Evolutionary conservation across 129 eudicot genomes (phyloP).

Genomic region (Artemisia argyi): DNA sequence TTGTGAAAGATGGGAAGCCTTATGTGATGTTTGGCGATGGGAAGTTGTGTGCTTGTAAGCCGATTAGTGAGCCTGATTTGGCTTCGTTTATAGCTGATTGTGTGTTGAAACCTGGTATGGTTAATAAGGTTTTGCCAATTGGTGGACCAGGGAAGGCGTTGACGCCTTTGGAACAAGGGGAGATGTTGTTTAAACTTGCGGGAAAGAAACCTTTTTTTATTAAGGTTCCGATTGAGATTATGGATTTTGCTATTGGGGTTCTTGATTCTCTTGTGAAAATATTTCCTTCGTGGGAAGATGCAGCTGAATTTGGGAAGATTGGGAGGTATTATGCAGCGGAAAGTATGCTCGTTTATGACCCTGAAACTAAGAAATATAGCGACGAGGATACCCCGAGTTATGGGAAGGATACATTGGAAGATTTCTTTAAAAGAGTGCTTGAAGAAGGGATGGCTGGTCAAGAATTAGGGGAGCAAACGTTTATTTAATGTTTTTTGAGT

Average conservation of each 20-base stretch:
- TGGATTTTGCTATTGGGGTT: slow-evolving; percentile 89
- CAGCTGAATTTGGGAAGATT: slow-evolving; percentile 89
- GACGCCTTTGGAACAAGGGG: slow-evolving; percentile 98
- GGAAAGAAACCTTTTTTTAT: slow-evolving; percentile 81
- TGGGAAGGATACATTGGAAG: slow-evolving; percentile 89
- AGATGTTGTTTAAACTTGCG: slow-evolving; percentile 72
- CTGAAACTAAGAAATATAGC: slow-evolving; percentile 66
- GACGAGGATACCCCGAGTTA: slow-evolving; percentile 92
- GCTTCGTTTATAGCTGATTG: slow-evolving; percentile 91
- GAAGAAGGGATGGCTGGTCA: slow-evolving; percentile 95
- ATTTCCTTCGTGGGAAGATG: slow-evolving; percentile 87
- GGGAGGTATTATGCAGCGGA: slow-evolving; percentile 98
- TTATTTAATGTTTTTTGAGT: slow-evolving; percentile 36
- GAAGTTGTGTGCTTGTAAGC: slow-evolving; percentile 90
- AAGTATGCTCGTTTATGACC: slow-evolving; percentile 88
- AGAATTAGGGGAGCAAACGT: slow-evolving; percentile 85
- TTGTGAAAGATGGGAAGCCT: slow-evolving; percentile 93
- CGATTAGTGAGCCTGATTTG: slow-evolving; percentile 84
- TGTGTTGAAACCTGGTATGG: slow-evolving; percentile 53
- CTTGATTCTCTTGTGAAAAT: slow-evolving; percentile 84
- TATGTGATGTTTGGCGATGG: slow-evolving; percentile 99
- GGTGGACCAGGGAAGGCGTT: slow-evolving; percentile 94
- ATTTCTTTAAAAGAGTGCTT: slow-evolving; percentile 74
- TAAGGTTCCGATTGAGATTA: slow-evolving; percentile 86
- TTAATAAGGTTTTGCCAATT: slow-evolving; percentile 72